These are phyloP conservation scores for Geotrichum citri-aurantii DNA, from an alignment of 1,139 yeast species.

Conservation along the genomic window DNA sequence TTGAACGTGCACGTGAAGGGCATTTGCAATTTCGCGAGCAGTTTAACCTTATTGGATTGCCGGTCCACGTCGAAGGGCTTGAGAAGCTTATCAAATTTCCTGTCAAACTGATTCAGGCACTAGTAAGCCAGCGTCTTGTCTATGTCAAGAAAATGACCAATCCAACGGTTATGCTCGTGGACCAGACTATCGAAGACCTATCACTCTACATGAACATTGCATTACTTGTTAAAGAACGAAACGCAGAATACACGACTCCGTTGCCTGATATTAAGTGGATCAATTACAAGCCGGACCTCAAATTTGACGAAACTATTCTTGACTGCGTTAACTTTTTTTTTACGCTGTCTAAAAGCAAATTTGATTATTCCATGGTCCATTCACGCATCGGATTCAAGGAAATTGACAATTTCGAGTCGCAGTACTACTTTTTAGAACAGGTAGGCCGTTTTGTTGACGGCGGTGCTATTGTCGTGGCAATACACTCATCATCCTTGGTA, in stretches of 20 bases:
- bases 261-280: constrained; percentile 64
- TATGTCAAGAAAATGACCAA: constrained; percentile 75
- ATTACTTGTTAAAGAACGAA: constrained; percentile 64
- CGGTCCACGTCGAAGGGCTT: constrained; percentile 64
- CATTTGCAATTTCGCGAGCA: constrained; percentile 57
- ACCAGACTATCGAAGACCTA: constrained; percentile 86
- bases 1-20: constrained; percentile 71
- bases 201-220: constrained; percentile 72
- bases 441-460: constrained; percentile 71
- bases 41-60: constrained; percentile 66
- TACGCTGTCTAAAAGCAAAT: constrained; percentile 63
- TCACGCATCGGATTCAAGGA: constrained; percentile 65
- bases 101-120: constrained; percentile 70
- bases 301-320: constrained; percentile 66
- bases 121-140: constrained; percentile 64
- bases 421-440: constrained; percentile 68
- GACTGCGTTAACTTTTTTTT: constrained; percentile 72
- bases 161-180: constrained; percentile 94
- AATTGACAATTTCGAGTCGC: constrained; percentile 76
- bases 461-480: constrained; percentile 77
- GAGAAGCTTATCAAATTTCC: constrained; percentile 71
- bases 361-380: constrained; percentile 67
- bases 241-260: constrained; percentile 60
- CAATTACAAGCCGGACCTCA: constrained; percentile 58
- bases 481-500: constrained; percentile 55